Conservation (phyloP, 1,284 basidiomycete species). For the Testicularia cyperi region DNA sequence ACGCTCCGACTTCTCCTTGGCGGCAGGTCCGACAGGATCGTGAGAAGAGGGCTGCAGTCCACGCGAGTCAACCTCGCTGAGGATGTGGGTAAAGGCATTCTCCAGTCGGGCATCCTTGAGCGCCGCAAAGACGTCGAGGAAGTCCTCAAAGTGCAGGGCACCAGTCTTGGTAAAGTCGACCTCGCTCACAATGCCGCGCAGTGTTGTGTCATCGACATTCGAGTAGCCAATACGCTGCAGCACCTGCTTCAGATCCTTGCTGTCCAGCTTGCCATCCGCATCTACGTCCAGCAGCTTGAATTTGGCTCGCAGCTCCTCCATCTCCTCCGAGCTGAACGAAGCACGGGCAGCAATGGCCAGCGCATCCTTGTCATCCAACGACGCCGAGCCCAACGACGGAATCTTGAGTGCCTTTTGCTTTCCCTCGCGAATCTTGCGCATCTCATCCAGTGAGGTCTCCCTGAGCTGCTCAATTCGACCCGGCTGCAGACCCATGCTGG, state of each 20-base stretch:
- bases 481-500: slow-evolving; percentile 61
- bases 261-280: slow-evolving; percentile 49
- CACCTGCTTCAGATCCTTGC: slow-evolving; percentile 48
- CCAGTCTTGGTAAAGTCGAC: slow-evolving; percentile 51
- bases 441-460: slow-evolving; percentile 39
- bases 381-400: slow-evolving; percentile 16
- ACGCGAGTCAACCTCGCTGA: slow-evolving; percentile 43
- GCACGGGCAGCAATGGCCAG: slow-evolving; percentile 40
- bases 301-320: slow-evolving; percentile 43
- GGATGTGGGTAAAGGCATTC: slow-evolving; percentile 51
- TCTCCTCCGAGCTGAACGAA: slow-evolving; percentile 51
- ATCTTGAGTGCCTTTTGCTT: slow-evolving; percentile 30
- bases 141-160: slow-evolving; percentile 52
- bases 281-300: slow-evolving; percentile 53
- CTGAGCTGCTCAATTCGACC: slow-evolving; percentile 42
- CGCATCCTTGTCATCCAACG: slow-evolving; percentile 34
- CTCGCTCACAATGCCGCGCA: slow-evolving; percentile 48
- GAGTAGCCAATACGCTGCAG: slow-evolving; percentile 47
- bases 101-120: slow-evolving; percentile 49
- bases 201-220: slow-evolving; percentile 43
- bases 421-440: slow-evolving; percentile 36
- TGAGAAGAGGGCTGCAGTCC: slow-evolving; percentile 24
- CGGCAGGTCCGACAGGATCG: slow-evolving; percentile 45
- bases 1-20: slow-evolving; percentile 40
- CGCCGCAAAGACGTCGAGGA: slow-evolving; percentile 50